Percentiles rank a stretch among this genome's conserved stretches.
phyloP scores from a whole-genome alignment of 1,284 basidiomycete species.

The Anthracocystis walkeri region DNA sequence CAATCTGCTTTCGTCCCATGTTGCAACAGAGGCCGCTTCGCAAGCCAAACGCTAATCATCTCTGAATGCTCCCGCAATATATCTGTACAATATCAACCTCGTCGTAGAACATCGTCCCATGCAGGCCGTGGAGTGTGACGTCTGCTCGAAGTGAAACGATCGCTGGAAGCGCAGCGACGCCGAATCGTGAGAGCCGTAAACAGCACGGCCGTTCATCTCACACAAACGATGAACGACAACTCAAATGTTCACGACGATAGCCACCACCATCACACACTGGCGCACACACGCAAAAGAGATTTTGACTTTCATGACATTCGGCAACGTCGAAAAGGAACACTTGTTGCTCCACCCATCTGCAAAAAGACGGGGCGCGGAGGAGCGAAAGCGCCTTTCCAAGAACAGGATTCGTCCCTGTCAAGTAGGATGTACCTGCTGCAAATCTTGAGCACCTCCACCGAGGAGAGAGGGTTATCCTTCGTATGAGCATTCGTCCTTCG shows the following conservation, averaged over 20 bases:
- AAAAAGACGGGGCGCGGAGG: conserved; percentile 23
- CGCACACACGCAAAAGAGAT: conserved; percentile 5
- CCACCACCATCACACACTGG: neutral
- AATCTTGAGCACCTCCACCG: conserved; percentile 24
- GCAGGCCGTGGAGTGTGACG: neutral
- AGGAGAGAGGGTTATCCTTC: conserved; percentile 12
- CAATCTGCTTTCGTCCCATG: neutral
- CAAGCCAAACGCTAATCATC: conserved; percentile 42
- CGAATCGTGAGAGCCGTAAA: neutral
- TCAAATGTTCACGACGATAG: conserved; percentile 1
- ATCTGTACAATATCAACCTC: conserved; percentile 25
- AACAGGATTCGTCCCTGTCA: conserved; percentile 51
- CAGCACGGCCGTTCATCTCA: neutral
- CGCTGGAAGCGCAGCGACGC: neutral
- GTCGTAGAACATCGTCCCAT: neutral
- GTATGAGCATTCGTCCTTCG: conserved; percentile 35
- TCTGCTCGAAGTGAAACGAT: neutral
- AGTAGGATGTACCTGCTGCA: conserved; percentile 46
- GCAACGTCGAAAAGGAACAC: conserved; percentile 34
- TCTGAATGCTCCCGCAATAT: neutral
- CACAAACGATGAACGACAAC: neutral
- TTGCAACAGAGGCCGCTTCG: conserved; percentile 43
- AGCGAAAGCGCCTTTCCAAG: conserved; percentile 15
- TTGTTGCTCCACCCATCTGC: conserved; percentile 11
- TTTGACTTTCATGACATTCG: conserved; percentile 53